These are phyloP conservation scores for Perkinsela sp. DNA, from an alignment of 208 protist genomes.

Conservation along the genomic window DNA sequence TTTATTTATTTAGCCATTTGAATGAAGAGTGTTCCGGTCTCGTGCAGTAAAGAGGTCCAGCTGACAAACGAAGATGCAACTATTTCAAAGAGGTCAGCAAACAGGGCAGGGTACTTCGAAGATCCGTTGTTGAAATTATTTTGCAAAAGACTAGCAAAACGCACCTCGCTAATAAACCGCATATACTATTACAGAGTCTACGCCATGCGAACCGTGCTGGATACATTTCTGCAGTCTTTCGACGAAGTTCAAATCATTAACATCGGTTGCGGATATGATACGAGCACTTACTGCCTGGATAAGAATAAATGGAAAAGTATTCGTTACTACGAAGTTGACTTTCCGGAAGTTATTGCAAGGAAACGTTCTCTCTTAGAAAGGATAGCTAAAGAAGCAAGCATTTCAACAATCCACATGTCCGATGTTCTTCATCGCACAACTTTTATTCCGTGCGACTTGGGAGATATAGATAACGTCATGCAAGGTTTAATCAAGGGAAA, in stretches of 20 bases:
- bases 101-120: constrained; percentile 21
- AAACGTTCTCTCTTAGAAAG: not conserved
- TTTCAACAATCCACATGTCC: not conserved
- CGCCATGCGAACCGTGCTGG: constrained; percentile 32
- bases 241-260: not conserved
- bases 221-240: constrained; percentile 9
- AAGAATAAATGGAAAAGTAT: not conserved
- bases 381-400: not conserved
- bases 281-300: not conserved
- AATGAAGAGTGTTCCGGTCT: too few species aligned
- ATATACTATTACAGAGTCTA: constrained; percentile 57
- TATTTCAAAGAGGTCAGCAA: constrained; percentile 54
- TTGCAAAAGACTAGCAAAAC: constrained; percentile 31
- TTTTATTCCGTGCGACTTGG: not conserved
- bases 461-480: not conserved
- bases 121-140: constrained; percentile 42
- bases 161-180: constrained; percentile 54
- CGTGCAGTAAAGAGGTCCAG: constrained; percentile 19
- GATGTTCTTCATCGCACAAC: not conserved
- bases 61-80: constrained; percentile 68
- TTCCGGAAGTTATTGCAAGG: not conserved
- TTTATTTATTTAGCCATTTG: too few species aligned
- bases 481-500: constrained; percentile 1
- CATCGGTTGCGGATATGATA: not conserved
- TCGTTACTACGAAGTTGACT: not conserved